Evolutionary conservation across 306 rosid species (phyloP), one percentile per base, ranked within the genome.

Genomic region (Prinsepia uniflora): DNA sequence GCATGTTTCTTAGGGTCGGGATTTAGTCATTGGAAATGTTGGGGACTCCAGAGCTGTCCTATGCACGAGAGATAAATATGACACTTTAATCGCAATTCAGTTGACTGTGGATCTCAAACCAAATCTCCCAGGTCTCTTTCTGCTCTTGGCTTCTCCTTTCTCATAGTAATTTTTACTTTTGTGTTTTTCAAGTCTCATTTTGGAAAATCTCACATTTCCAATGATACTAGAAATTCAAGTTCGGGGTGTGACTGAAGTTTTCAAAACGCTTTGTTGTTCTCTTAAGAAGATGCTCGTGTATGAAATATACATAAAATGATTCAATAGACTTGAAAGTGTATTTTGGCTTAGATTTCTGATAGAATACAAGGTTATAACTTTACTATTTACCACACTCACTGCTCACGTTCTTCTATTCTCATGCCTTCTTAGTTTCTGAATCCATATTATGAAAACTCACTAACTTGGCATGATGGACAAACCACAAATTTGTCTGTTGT

Each of bases 61-160:
- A 65, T 96, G 89, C 77, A 87, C 92, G 22, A 89, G 99, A 86
- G 96, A 82, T 52, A 86, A 67, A 57, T 84, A 86, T 67, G 67
- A 77, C 81, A 82, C 84, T 73, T 91, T 95, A 75, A 76, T 65
- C 68, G 88, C 99, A 9, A 73, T 95, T 47, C 99, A 95, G 81
- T 84, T 95, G 88, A 95, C 99, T 42, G 99, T 95, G 78, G 99
- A 95, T 88, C 91, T 95, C 68, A 95, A 95, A 84, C 99, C 99
- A 65, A 95, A 79, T 85, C 97, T 95, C 80, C 99, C 99, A 71
- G 99, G 99, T 91, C 60, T 80, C 36, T 67, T 77, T 75, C 40
- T 57, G 34, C 64, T 20, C 50, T 53, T 7, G 18, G 17, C 63
- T 20, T 20, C 41, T 54, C 20, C 64, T 20, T 42, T 41, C 52